A percentile compares a stretch with the other conserved stretches of the same genome.
Evolutionary conservation across 495 filamentous ascomycete species (phyloP).

Genomic region (Annulohypoxylon moriforme): DNA sequence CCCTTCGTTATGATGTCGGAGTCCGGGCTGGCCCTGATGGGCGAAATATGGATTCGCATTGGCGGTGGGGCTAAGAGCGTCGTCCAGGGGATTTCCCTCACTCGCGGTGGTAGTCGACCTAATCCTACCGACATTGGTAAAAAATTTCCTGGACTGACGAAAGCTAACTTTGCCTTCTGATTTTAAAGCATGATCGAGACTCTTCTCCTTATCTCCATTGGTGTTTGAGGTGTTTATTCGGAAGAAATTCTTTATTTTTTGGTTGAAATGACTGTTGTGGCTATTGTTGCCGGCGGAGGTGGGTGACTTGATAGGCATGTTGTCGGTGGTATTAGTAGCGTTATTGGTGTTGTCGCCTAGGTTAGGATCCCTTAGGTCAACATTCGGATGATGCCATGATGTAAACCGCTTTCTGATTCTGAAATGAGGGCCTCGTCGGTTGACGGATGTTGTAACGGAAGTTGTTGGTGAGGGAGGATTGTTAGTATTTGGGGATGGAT

Average conservation of each 20-base stretch:
- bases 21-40: slow-evolving; percentile 91
- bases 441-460: slow-evolving; percentile 39
- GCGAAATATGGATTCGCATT: slow-evolving; percentile 97
- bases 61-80: slow-evolving; percentile 89
- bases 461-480: slow-evolving; percentile 41
- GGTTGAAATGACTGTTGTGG: slow-evolving; percentile 79
- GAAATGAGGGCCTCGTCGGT: slow-evolving; percentile 40
- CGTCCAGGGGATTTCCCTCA: slow-evolving; percentile 90
- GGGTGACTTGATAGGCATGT: slow-evolving; percentile 49
- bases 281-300: slow-evolving; percentile 47
- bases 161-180: slow-evolving; percentile 72
- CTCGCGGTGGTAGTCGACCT: slow-evolving; percentile 90
- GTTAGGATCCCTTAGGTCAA: slow-evolving; percentile 42
- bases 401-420: slow-evolving; percentile 47
- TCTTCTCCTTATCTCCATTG: slow-evolving; percentile 55
- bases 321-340: slow-evolving; percentile 28
- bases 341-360: slow-evolving; percentile 29
- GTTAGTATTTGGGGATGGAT: slow-evolving; percentile 29
- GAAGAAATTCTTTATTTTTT: slow-evolving; percentile 97
- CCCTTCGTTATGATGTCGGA: slow-evolving; percentile 94
- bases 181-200: slow-evolving; percentile 54
- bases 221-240: slow-evolving; percentile 80
- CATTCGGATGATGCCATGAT: slow-evolving; percentile 50
- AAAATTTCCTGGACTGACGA: slow-evolving; percentile 85
- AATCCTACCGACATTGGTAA: slow-evolving; percentile 75